A percentile compares a stretch with the other conserved stretches of the same genome.
phyloP scores from a whole-genome alignment of 768 basidiomycete species.

The Pleurotus salmoneostramineus region DNA sequence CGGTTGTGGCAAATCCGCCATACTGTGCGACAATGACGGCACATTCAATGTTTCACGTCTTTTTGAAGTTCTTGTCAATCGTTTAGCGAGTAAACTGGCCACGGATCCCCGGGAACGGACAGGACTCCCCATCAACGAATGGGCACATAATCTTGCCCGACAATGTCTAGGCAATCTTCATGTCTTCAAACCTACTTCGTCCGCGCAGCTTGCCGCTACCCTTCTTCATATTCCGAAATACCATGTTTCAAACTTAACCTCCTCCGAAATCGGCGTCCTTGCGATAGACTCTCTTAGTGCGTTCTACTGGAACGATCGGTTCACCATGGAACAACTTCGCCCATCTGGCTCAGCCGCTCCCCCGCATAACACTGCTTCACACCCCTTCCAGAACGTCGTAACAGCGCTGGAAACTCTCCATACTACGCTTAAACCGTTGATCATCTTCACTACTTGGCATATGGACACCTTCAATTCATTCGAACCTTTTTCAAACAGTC shows the following conservation, averaged over 20 bases:
- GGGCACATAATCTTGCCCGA: slow-evolving; percentile 25
- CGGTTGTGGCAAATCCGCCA: slow-evolving; percentile 62
- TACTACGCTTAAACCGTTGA: slow-evolving; percentile 43
- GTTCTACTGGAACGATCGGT: slow-evolving; percentile 78
- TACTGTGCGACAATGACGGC: slow-evolving; percentile 69
- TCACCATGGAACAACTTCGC: slow-evolving; percentile 51
- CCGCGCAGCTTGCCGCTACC: slow-evolving; percentile 65
- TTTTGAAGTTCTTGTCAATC: slow-evolving; percentile 43
- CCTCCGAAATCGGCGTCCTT: slow-evolving; percentile 59
- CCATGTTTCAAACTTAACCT: slow-evolving; percentile 41
- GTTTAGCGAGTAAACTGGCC: slow-evolving; percentile 23
- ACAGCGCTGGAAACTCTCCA: slow-evolving; percentile 46
- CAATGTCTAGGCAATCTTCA: slow-evolving; percentile 53
- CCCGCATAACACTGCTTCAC: slow-evolving; percentile 11
- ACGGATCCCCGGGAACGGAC: slow-evolving; percentile 11
- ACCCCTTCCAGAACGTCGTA: slow-evolving; percentile 43
- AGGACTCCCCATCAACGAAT: slow-evolving; percentile 16
- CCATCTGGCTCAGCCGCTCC: slow-evolving; percentile 11
- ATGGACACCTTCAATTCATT: slow-evolving; percentile 21
- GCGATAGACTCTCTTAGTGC: slow-evolving; percentile 74
- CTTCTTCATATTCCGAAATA: slow-evolving; percentile 55
- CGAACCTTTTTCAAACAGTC: slow-evolving; percentile 7
- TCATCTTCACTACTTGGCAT: slow-evolving; percentile 63
- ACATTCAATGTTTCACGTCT: slow-evolving; percentile 60
- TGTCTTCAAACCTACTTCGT: slow-evolving; percentile 66